phyloP scores from a whole-genome alignment of 805 yeast species.

The Myxozyma udenii region DNA sequence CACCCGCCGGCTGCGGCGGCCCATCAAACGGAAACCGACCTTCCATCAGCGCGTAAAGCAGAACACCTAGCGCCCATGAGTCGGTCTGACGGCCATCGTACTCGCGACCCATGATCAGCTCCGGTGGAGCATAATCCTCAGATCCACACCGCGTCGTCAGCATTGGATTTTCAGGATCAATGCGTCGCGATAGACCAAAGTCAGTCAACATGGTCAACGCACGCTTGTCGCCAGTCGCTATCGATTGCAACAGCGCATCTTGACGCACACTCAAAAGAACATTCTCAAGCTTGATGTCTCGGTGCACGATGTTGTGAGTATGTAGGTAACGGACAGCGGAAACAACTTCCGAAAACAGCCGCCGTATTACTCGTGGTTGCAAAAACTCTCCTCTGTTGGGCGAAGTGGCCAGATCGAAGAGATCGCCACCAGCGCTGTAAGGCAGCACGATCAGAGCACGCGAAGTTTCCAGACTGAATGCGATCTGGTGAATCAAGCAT shows the following conservation, averaged over 20 bases:
- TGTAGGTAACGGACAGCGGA: slow-evolving; percentile 74
- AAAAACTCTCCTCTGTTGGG: slow-evolving; percentile 43
- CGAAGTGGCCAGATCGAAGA: slow-evolving; percentile 58
- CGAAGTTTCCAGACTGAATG: slow-evolving; percentile 36
- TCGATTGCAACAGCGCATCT: slow-evolving; percentile 36
- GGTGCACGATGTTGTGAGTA: slow-evolving; percentile 64
- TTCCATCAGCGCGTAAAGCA: slow-evolving; percentile 80
- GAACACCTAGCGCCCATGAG: slow-evolving; percentile 92
- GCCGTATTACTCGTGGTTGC: slow-evolving; percentile 50
- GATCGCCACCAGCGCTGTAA: slow-evolving; percentile 80
- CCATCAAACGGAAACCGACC: slow-evolving; percentile 89
- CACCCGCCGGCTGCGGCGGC: slow-evolving; percentile 44
- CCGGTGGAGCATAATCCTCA: slow-evolving; percentile 95
- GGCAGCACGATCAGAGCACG: slow-evolving; percentile 60
- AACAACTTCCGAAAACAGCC: slow-evolving; percentile 68
- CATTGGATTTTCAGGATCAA: slow-evolving; percentile 58
- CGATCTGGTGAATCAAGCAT: slow-evolving; percentile 21
- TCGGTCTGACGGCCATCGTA: slow-evolving; percentile 91
- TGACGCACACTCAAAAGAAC: slow-evolving; percentile 41
- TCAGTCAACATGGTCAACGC: slow-evolving; percentile 68
- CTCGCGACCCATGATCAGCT: slow-evolving; percentile 79
- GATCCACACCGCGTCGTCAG: slow-evolving; percentile 91
- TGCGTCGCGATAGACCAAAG: slow-evolving; percentile 78
- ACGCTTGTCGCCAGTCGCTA: slow-evolving; percentile 1
- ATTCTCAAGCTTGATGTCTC: slow-evolving; percentile 87